phyloP scores from a whole-genome alignment of 306 rosid genomes.

The Dalbergia cultrata region DNA sequence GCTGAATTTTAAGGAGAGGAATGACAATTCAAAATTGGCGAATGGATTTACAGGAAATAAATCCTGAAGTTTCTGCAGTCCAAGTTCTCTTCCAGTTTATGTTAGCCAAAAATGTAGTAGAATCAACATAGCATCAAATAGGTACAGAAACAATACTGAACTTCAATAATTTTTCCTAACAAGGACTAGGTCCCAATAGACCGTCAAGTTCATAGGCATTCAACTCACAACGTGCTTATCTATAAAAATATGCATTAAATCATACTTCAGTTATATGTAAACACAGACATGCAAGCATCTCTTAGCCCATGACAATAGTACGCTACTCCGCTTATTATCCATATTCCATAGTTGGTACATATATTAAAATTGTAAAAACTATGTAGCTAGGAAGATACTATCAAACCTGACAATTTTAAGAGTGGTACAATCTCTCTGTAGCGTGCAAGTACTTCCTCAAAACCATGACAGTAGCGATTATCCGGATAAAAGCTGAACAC shows the following conservation, averaged over 20 bases:
- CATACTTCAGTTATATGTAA: neutral
- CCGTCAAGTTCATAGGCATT: neutral
- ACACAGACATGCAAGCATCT: neutral
- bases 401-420: conserved; percentile 75
- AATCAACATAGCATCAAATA: conserved; percentile 8
- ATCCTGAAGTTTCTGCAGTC: neutral
- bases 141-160: neutral
- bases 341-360: neutral
- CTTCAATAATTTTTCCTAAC: conserved; percentile 14
- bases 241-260: neutral
- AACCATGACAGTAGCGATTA: conserved; percentile 68
- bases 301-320: neutral
- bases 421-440: conserved; percentile 79
- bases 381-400: conserved; percentile 38
- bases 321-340: neutral
- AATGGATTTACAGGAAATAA: conserved; percentile 8
- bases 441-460: conserved; percentile 82
- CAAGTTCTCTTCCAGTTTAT: conserved; percentile 12
- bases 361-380: conserved; percentile 6
- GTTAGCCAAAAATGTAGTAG: neutral
- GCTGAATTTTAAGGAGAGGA: neutral
- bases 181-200: conserved; percentile 2
- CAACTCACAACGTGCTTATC: neutral
- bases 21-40: neutral
- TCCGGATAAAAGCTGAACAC: conserved; percentile 78